phyloP scores from a whole-genome alignment of 163 green algal species.

The Chloroidium sp. region DNA sequence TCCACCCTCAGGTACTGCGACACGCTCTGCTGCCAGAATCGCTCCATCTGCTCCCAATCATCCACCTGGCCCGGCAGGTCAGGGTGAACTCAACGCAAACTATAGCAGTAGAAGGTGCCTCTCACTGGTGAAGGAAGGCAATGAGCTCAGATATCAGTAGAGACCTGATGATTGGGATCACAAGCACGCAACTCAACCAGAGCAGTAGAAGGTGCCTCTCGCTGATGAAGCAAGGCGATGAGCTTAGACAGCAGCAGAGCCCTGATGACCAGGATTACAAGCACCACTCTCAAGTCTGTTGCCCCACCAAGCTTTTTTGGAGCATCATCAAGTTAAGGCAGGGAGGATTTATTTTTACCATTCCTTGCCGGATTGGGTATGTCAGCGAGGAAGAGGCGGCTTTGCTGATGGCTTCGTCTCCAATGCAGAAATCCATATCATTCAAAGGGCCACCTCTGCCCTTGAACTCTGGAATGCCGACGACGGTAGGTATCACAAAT shows the following conservation, averaged over 20 bases:
- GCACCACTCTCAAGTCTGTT: too few species aligned
- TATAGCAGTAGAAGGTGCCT: background rate
- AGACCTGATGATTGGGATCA: too few species aligned
- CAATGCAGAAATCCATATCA: conserved; percentile 49
- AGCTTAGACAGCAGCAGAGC: background rate
- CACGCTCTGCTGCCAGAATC: conserved; percentile 52
- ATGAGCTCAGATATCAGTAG: too few species aligned
- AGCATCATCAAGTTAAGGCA: background rate
- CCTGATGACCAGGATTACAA: too few species aligned
- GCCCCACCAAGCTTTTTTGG: background rate
- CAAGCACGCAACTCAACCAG: too few species aligned
- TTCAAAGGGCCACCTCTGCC: conserved; percentile 1
- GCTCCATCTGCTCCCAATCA: conserved; percentile 70
- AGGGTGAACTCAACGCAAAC: too few species aligned
- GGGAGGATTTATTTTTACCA: conserved; percentile 10
- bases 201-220: too few species aligned
- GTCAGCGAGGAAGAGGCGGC: conserved; percentile 26
- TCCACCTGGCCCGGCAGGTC: conserved; percentile 29
- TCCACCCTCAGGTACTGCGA: conserved; percentile 52
- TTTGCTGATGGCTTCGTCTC: conserved; percentile 31
- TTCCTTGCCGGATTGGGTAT: conserved; percentile 38
- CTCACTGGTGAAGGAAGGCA: background rate
- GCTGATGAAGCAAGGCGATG: too few species aligned
- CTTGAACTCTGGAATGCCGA: background rate
- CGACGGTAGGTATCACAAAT: conserved; percentile 22